Base-by-base conservation (phyloP, 1,284 basidiomycete genomes). In the Sphaerobolus stellatus region DNA sequence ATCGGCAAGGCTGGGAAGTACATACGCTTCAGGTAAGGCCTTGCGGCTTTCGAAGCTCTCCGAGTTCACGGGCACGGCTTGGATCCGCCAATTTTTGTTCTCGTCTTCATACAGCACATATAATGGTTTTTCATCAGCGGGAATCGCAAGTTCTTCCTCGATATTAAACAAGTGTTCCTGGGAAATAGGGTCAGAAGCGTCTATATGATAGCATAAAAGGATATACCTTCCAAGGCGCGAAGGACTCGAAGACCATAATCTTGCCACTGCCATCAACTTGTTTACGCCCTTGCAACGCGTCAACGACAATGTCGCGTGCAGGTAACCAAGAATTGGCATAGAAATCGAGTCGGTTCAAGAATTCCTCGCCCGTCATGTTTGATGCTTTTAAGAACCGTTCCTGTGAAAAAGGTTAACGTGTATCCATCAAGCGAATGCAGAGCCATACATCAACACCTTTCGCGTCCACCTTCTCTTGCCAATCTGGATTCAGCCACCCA, bases 91-190 rank as follows among this genome's bases (percentile, higher is more conserved):
- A 25, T 76, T 80, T 18, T 71, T 76, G 1, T 74, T 76, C 65
- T 90, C 88, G 66, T 99, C 96, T 3, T 93, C 92, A 69, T 98
- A 99, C 54, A 99, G 76, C 54, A 96, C 81, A 68, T 98, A 99
- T 47, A 92, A 77, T 0, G 88, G 82, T 64, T 85, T 75, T 54
- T 75, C 72, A 13, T 76, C 68, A 2, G 67, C 69, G 0, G 77
- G 57, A 34, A 83, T 71, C 4, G 64, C 60, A 16, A 76, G 69
- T 59, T 84, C 83, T 4, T 68, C 66, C 70, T 98, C 96, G 40
- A 97, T 78, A 53, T 90, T 84, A 69, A 94, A 96, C 14, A 98
- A 79, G 69, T 99, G 96, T 63, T 97, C 93, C 90, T 96, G 59
- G 11, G 30, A n/a, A 30, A 46, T 31, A 25, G 22, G 20, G 57